These are phyloP conservation scores for Carallia brachiata DNA, from an alignment of 345 rosid species.

Conservation along the genomic window DNA sequence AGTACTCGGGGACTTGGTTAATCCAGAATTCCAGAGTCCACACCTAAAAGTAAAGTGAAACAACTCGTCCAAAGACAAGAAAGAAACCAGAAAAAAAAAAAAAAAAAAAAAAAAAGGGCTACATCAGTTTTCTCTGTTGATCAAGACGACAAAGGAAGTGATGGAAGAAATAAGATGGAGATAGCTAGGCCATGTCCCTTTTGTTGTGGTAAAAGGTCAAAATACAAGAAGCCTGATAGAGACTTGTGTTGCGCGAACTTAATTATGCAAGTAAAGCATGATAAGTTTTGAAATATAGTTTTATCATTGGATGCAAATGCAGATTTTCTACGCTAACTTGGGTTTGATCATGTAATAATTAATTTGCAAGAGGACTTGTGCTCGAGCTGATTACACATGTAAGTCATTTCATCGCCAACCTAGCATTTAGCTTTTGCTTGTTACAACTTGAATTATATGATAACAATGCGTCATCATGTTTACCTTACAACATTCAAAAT, in stretches of 20 bases:
- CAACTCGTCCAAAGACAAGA: slow-evolving; percentile 7
- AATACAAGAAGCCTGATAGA: slow-evolving; percentile 12
- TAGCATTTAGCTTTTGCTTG: no score
- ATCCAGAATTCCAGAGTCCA: no score
- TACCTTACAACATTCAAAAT: no score
- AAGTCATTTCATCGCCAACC: no score
- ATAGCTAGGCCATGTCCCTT: slow-evolving; percentile 36
- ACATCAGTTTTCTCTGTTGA: slow-evolving; percentile 34
- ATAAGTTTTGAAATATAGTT: neutral
- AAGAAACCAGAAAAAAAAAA: neutral
- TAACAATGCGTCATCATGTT: no score
- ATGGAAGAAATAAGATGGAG: slow-evolving; percentile 19
- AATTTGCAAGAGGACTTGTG: no score
- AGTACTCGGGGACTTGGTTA: no score
- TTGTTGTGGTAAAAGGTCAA: slow-evolving; percentile 41
- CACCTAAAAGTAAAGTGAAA: neutral
- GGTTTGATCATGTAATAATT: neutral
- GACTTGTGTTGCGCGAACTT: no score
- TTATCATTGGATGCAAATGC: no score
- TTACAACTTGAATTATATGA: no score
- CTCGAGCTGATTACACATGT: no score
- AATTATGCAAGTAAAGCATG: slow-evolving; percentile 11
- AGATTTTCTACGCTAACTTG: neutral
- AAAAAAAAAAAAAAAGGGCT: no score
- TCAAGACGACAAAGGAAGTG: slow-evolving; percentile 33